Evolutionary conservation across 257 asterid species (phyloP).

Genomic region (Solanum paucissectum): DNA sequence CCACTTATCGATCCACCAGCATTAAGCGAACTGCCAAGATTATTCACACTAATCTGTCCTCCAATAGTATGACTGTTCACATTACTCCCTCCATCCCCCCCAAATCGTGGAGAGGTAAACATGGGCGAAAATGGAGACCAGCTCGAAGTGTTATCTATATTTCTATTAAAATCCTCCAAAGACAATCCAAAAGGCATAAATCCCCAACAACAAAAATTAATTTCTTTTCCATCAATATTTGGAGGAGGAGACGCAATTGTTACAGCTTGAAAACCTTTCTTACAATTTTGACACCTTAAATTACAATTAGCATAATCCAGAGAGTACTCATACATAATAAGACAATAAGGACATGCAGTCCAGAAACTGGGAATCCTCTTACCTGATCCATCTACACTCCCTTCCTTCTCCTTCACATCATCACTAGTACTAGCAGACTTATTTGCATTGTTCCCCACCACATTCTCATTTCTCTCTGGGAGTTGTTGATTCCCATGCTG

Average conservation of each 20-base stretch:
- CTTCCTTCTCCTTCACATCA: slow-evolving; percentile 14
- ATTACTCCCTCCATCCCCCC: slow-evolving; percentile 9
- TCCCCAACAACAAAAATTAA: slow-evolving; percentile 72
- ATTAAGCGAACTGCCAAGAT: background rate
- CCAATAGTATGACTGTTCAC: background rate
- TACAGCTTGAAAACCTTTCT: slow-evolving; percentile 69
- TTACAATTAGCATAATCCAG: slow-evolving; percentile 47
- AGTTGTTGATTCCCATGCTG: slow-evolving; percentile 4
- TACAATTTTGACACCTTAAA: slow-evolving; percentile 69
- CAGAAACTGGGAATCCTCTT: slow-evolving; percentile 29
- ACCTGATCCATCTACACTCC: slow-evolving; percentile 12
- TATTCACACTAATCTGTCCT: slow-evolving; percentile 11
- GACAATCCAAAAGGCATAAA: slow-evolving; percentile 51
- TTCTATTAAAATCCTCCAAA: slow-evolving; percentile 29
- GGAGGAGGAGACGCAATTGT: slow-evolving; percentile 65
- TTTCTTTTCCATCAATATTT: slow-evolving; percentile 44
- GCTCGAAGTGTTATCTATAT: slow-evolving; percentile 9
- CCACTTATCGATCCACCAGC: slow-evolving; percentile 3
- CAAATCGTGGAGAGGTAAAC: slow-evolving; percentile 40
- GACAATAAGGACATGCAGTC: slow-evolving; percentile 84
- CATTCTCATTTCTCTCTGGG: slow-evolving; percentile 3
- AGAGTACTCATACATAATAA: slow-evolving; percentile 72
- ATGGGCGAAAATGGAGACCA: slow-evolving; percentile 92
- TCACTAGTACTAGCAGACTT: slow-evolving; percentile 17
- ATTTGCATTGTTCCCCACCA: slow-evolving; percentile 9